These are phyloP conservation scores for Skeletonema marinoi DNA, from an alignment of 108 stramenopile species.

Conservation along the genomic window DNA sequence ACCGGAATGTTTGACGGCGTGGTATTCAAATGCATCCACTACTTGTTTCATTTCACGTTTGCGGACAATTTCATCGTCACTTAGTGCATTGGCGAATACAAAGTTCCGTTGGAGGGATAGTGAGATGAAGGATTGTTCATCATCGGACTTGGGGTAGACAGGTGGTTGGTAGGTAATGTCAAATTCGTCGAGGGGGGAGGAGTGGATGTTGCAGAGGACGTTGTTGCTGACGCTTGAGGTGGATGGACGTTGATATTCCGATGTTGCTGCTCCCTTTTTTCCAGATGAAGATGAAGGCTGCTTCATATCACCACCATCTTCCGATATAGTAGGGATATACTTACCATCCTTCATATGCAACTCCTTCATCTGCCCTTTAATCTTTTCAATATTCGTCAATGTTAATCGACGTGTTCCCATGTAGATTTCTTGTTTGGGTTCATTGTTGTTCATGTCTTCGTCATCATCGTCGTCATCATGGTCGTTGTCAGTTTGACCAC, in stretches of 20 bases:
- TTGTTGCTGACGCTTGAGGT: slow-evolving; percentile 30
- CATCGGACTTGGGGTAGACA: slow-evolving; percentile 34
- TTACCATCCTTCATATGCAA: slow-evolving; percentile 22
- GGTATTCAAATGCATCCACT: slow-evolving; percentile 33
- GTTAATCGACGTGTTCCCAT: slow-evolving; percentile 23
- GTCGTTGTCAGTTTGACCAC: not conserved
- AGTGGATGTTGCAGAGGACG: slow-evolving; percentile 38
- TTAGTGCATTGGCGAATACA: slow-evolving; percentile 44
- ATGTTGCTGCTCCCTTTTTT: not conserved
- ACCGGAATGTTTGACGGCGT: slow-evolving; percentile 32
- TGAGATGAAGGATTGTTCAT: slow-evolving; percentile 31
- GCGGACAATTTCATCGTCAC: slow-evolving; percentile 35
- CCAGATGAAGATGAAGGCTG: not conserved
- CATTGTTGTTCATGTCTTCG: slow-evolving; percentile 10
- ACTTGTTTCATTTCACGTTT: slow-evolving; percentile 38
- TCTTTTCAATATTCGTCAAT: slow-evolving; percentile 13
- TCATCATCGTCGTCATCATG: slow-evolving; percentile 4
- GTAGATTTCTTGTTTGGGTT: slow-evolving; percentile 37
- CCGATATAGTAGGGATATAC: not conserved
- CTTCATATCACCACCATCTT: not conserved
- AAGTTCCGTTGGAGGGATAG: slow-evolving; percentile 39
- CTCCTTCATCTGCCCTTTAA: slow-evolving; percentile 16
- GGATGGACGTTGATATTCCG: slow-evolving; percentile 7
- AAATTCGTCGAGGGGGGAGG: slow-evolving; percentile 26
- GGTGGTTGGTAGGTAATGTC: slow-evolving; percentile 40